Base-by-base conservation (phyloP, 208 protist species). In the Acanthamoeba polyphaga region DNA sequence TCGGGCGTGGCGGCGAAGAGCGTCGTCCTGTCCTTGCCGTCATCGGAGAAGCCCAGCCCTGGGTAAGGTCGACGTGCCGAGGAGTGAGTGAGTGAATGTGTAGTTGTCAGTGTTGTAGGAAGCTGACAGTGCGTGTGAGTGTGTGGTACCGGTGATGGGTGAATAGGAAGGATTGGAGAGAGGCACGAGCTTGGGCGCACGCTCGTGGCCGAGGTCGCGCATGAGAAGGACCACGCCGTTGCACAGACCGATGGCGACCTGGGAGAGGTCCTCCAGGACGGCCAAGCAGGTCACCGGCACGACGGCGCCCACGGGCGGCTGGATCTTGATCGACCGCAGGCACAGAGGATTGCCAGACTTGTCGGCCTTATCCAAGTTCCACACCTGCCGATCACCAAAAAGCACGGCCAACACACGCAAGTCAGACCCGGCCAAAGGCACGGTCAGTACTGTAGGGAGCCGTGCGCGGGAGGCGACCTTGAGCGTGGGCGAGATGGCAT, bases 141-240 rank as follows among this genome's bases (percentile, higher is more conserved):
- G 88, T 72, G 91, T 49, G 43, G 90, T 93, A 89, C 95, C 95
- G 70, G 76, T 93, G 60, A 97, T 93, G 7, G 90, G 46, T 12
- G 95, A 88, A 34, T 92, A 93, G n/a, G 55, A 66, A 32, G 87
- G 64, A 27, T 66, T 66, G 38, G 53, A 66, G 34, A 94, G 78
- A 12, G 55, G 15, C 15, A 85, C 32, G 24, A 95, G 43, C 55
- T 85, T 94, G 70, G 88, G 88, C 22, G 53, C 87, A 15, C 74
- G 53, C 8, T 94, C 85, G 13, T 80, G 55, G 27, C 58, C 70
- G 17, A 94, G n/a, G 74, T 94, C 91, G 51, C 51, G 70, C 64
- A 94, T 62, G 58, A 99, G 51, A 7, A 98, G 88, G 34, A 99
- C 97, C 24, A 98, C 97, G n/a, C 98, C 97, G 95, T 98, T 98